Percentiles rank a stretch among this genome's conserved stretches.
Evolutionary conservation across 2,329 filamentous ascomycete genomes (phyloP).

Genomic region (Sordariomycetes sp.): DNA sequence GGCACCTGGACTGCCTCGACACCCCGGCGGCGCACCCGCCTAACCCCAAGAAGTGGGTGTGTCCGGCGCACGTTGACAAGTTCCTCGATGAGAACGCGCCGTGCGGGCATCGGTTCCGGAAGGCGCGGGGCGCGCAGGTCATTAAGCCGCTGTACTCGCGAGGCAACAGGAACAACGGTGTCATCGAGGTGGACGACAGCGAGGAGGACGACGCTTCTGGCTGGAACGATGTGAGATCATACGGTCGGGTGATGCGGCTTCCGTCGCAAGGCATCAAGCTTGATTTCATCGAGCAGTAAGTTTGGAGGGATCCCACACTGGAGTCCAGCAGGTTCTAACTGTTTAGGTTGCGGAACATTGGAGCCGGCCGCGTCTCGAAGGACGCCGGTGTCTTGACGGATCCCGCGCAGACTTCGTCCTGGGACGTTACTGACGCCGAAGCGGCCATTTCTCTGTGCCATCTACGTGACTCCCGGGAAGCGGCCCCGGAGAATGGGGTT

Average conservation of each 20-base stretch:
- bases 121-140: conserved; percentile 41
- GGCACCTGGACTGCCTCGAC: conserved; percentile 89
- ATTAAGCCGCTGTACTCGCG: conserved; percentile 46
- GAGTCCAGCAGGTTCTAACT: background rate
- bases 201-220: conserved; percentile 43
- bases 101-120: conserved; percentile 50
- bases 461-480: background rate
- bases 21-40: conserved; percentile 75
- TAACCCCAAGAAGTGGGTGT: conserved; percentile 70
- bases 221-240: conserved; percentile 48
- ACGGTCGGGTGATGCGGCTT: conserved; percentile 55
- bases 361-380: background rate
- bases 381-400: background rate
- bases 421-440: background rate
- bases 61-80: conserved; percentile 76
- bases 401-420: background rate
- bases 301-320: conserved; percentile 7
- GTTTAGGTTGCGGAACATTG: conserved; percentile 3
- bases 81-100: conserved; percentile 51
- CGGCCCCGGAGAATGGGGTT: background rate
- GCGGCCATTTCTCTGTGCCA: background rate
- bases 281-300: conserved; percentile 61
- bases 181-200: conserved; percentile 59
- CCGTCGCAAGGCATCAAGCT: conserved; percentile 54
- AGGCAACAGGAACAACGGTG: conserved; percentile 60